Evolutionary conservation across 164 flowering plant genomes (phyloP), one percentile per base, ranked within the genome.

Genomic region (Hamamelis virginiana): DNA sequence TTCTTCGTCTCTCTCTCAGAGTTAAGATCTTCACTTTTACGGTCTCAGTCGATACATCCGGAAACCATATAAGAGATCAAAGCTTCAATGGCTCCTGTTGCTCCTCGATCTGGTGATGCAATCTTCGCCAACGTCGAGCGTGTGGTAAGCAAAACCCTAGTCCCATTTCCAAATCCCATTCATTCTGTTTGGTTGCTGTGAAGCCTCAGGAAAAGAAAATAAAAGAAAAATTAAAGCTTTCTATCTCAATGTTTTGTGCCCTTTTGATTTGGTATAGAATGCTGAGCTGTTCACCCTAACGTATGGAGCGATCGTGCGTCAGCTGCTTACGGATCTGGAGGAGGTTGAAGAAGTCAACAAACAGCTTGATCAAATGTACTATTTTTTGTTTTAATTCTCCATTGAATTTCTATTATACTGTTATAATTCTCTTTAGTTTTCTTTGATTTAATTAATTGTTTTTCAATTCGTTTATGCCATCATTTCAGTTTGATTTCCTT

Each of bases 261-360:
- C 12, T 9, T 55, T 67, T 44, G 22, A 48, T 19, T 46, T 73
- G 28, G 21, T 56, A 48, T 58, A 94, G 98, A 94, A 92, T 57
- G 94, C 97, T 0, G 98, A 94, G 87, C 80, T 94, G n/a, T 94
- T 94, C 67, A 92, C 97, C 4, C 69, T 94, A 60, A 94, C 98
- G 0, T 94, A 94, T 60, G 97, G 97, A 1, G 97, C 98, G 18
- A 89, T 89, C 43, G 97, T 94, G 64, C 80, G 97, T 22, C 97
- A 94, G 61, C 77, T 94, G 74, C 85, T 94, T 12, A 92, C 97
- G 26, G 97, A 94, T 83, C 82, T 92, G 67, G 98, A 94, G 72
- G 97, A 92, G 75, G 96, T 92, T 11, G 98, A 90, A 62, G 96
- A 90, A 78, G 97, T 92, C 66, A 94, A 90, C 80, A 92, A 94